Conservation (phyloP, 768 basidiomycete species). For the Phallus indusiatus region DNA sequence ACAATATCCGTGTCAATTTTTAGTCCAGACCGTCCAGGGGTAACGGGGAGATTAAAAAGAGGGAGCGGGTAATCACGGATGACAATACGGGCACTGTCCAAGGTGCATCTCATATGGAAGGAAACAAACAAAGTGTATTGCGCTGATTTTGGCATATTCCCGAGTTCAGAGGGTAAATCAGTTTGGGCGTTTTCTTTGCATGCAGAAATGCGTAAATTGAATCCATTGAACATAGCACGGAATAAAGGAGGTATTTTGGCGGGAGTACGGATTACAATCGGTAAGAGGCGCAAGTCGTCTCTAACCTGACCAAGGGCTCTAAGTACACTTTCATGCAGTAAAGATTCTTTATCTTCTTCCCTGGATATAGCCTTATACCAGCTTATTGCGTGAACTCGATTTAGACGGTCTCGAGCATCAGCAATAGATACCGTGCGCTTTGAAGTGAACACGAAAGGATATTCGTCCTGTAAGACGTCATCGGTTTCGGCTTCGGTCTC, state of each 20-base stretch:
- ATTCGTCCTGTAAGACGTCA: slow-evolving; percentile 21
- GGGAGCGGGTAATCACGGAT: slow-evolving; percentile 89
- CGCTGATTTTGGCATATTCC: slow-evolving; percentile 62
- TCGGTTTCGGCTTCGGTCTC: slow-evolving; percentile 25
- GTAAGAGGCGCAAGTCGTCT: slow-evolving; percentile 25
- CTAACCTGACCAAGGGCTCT: slow-evolving; percentile 34
- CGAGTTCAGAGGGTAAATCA: slow-evolving; percentile 58
- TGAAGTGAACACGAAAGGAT: slow-evolving; percentile 54
- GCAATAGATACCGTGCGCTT: slow-evolving; percentile 58
- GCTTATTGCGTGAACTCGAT: slow-evolving; percentile 58
- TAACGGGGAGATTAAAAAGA: slow-evolving; percentile 59
- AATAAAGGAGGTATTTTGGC: slow-evolving; percentile 52
- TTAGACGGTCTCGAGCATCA: slow-evolving; percentile 63
- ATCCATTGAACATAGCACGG: slow-evolving; percentile 49
- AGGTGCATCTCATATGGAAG: slow-evolving; percentile 61
- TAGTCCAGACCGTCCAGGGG: slow-evolving; percentile 36
- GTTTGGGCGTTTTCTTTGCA: slow-evolving; percentile 51
- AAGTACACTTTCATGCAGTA: slow-evolving; percentile 38
- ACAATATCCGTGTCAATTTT: slow-evolving; percentile 71
- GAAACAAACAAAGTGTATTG: slow-evolving; percentile 76
- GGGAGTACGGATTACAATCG: slow-evolving; percentile 18
- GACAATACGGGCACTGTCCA: slow-evolving; percentile 48
- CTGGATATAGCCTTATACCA: slow-evolving; percentile 57
- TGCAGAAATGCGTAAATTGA: slow-evolving; percentile 44
- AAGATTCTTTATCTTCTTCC: slow-evolving; percentile 34